Percentiles rank a stretch among this genome's conserved stretches.
These are phyloP conservation scores for Fusarium praegraminearum DNA, from an alignment of 2,329 filamentous ascomycete genomes.

Conservation along the genomic window DNA sequence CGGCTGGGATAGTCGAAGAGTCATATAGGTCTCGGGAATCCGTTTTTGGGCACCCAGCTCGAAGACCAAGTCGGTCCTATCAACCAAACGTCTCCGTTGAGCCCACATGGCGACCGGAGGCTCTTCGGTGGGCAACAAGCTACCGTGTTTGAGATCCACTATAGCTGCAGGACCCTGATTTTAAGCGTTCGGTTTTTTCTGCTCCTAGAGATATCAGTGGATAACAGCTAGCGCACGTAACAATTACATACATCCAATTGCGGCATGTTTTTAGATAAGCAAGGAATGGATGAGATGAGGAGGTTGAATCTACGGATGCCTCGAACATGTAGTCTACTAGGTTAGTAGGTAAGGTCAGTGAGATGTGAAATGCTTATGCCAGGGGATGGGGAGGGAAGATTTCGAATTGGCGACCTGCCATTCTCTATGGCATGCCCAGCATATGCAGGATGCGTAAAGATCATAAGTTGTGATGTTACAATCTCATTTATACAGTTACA, in stretches of 20 bases:
- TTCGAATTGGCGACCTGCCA: neutral
- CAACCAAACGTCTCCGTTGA: slow-evolving; percentile 32
- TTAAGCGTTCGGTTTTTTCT: slow-evolving; percentile 22
- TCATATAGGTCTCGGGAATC: slow-evolving; percentile 36
- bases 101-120: slow-evolving; percentile 46
- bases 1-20: slow-evolving; percentile 32
- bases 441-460: neutral
- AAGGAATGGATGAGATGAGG: slow-evolving; percentile 14
- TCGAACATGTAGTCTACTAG: neutral
- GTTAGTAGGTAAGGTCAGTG: neutral
- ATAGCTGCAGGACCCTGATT: slow-evolving; percentile 42
- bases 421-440: neutral
- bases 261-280: slow-evolving; percentile 31
- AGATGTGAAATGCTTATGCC: slow-evolving; percentile 5
- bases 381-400: slow-evolving; percentile 3
- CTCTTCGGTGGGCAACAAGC: slow-evolving; percentile 45
- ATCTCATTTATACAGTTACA: neutral
- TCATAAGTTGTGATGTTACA: neutral
- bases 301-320: slow-evolving; percentile 8
- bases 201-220: slow-evolving; percentile 30
- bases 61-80: slow-evolving; percentile 41
- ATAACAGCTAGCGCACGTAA: slow-evolving; percentile 41
- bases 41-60: slow-evolving; percentile 26
- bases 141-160: slow-evolving; percentile 33
- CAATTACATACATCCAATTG: slow-evolving; percentile 42